Evolutionary conservation across 495 filamentous ascomycete genomes (phyloP), one percentile per base, ranked within the genome.

Genomic region (Penicillium lagena): DNA sequence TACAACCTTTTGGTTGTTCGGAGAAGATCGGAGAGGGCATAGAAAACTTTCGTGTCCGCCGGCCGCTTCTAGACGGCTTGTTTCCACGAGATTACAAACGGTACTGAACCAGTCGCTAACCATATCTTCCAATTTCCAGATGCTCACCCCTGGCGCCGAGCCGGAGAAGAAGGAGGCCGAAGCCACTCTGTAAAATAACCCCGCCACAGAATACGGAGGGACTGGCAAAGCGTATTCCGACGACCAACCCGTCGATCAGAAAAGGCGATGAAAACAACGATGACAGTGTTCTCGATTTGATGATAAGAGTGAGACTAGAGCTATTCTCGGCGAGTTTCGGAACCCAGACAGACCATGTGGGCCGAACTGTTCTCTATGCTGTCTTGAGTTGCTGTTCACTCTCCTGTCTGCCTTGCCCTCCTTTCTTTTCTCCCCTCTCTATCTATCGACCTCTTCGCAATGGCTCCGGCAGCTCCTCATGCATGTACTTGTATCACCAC

Each of bases 401-500:
- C n/a, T 12, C 4, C 32, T 34, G 10, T 34, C 32, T 11, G 9
- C 32, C n/a, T 34, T 12, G 9, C 32, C 40, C 13, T 38, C 39
- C 52, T 44, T 46, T 58, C 12, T 37, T 33, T 38, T 46, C 50
- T 55, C 35, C 46, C 44, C 47, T 53, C 35, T 45, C 49, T 45
- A 43, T 49, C 43, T 45, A 50, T 49, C 58, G 50, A 52, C 46
- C 50, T 49, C 22, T 22, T 22, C 22, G 22, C 22, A 22, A 22
- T 60, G 54, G 57, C 59, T 63, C 60, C 48, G 60, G 56, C 60
- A 64, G 60, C 54, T 63, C 51, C 54, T 71, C 67, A 70, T 65
- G 56, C 55, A 56, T 71, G 67, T 71, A 71, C 61, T 71, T 69
- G 58, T 71, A 71, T 55, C 66, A 61, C 50, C 50, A 47, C 46